Conservation (phyloP, 2,329 filamentous ascomycete species). For the Hypoxylon sp. region DNA sequence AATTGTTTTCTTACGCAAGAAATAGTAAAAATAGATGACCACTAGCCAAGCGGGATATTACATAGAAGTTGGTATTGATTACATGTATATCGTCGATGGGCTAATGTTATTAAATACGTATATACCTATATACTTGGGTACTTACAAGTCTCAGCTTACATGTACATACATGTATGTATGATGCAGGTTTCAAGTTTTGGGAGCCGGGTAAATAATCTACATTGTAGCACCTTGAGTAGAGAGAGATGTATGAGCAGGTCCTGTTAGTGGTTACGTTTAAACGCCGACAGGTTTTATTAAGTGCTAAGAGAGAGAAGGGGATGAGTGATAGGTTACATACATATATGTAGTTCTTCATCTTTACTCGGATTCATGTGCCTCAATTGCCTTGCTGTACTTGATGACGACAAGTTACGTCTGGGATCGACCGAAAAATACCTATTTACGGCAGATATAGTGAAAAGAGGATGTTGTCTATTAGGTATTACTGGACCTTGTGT, state of each 20-base stretch:
- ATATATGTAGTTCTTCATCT: background rate
- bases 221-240: background rate
- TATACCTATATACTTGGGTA: too few species aligned
- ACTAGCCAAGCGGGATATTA: background rate
- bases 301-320: background rate
- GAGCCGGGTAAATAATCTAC: background rate
- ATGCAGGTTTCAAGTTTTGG: background rate
- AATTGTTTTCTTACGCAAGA: background rate
- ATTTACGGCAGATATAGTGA: too few species aligned
- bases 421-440: too few species aligned
- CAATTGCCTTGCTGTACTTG: background rate
- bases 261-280: background rate
- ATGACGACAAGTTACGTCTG: background rate
- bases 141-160: too few species aligned
- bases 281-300: background rate
- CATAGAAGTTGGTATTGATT: background rate
- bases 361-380: background rate
- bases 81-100: background rate
- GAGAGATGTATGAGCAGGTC: background rate
- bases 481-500: background rate
- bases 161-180: too few species aligned
- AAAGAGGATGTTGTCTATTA: too few species aligned
- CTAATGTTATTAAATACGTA: too few species aligned
- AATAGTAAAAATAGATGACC: background rate
- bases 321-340: too few species aligned